Conservation (phyloP, 2,329 filamentous ascomycete genomes). For the Didymella pomorum region DNA sequence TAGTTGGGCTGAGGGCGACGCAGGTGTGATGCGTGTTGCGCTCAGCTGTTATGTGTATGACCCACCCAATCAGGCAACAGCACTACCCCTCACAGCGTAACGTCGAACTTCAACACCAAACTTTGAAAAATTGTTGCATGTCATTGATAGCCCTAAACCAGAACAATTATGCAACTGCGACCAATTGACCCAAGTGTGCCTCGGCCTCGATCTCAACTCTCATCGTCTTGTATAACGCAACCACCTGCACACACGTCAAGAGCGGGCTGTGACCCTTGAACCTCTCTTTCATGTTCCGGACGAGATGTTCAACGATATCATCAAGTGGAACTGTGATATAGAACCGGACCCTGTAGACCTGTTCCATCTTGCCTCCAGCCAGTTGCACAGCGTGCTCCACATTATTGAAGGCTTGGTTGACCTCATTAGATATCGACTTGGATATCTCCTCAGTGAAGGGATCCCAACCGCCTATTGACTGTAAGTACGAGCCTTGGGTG, state of each 20-base stretch:
- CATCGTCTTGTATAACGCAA: slow-evolving; percentile 32
- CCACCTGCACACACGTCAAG: slow-evolving; percentile 34
- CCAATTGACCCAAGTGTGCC: slow-evolving; percentile 23
- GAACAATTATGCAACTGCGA: neutral
- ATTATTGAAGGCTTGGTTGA: slow-evolving; percentile 60
- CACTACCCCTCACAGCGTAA: slow-evolving; percentile 2
- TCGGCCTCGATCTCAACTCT: slow-evolving; percentile 39
- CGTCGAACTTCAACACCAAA: neutral
- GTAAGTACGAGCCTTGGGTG: neutral
- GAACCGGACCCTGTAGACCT: slow-evolving; percentile 52
- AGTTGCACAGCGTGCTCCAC: slow-evolving; percentile 60
- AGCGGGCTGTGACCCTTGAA: slow-evolving; percentile 38
- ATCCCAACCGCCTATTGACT: slow-evolving; percentile 36
- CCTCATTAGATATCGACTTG: slow-evolving; percentile 25
- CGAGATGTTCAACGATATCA: slow-evolving; percentile 21
- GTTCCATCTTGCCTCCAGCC: slow-evolving; percentile 62
- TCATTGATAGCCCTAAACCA: neutral
- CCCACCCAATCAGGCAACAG: slow-evolving; percentile 13
- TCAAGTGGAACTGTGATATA: slow-evolving; percentile 30
- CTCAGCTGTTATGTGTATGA: neutral
- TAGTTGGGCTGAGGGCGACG: neutral
- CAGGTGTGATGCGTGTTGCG: neutral
- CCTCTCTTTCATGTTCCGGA: slow-evolving; percentile 30
- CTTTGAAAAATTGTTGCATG: neutral
- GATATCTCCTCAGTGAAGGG: slow-evolving; percentile 34